A percentile compares a stretch with the other conserved stretches of the same genome.
phyloP scores from a whole-genome alignment of 2,329 filamentous ascomycete genomes.

The Colletotrichum sp. region DNA sequence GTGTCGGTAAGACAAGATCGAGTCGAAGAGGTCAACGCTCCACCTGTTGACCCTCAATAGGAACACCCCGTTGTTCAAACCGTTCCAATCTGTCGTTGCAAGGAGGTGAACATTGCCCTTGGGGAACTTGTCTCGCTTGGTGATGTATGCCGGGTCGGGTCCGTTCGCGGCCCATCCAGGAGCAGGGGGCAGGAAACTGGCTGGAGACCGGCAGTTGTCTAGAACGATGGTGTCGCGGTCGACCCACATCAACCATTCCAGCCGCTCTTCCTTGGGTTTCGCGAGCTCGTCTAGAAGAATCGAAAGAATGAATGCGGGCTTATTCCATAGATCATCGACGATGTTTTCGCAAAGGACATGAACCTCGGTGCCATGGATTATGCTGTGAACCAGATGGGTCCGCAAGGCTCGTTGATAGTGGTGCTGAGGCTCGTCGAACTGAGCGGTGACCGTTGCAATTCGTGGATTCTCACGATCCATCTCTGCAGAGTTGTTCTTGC shows the following conservation, averaged over 20 bases:
- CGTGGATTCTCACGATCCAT: background rate
- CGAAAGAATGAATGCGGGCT: conserved; percentile 41
- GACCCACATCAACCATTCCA: conserved; percentile 25
- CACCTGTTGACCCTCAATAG: conserved; percentile 19
- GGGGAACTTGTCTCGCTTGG: background rate
- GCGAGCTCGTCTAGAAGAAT: conserved; percentile 26
- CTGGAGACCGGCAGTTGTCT: conserved; percentile 17
- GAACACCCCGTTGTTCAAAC: conserved; percentile 26
- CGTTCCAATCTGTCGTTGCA: conserved; percentile 20
- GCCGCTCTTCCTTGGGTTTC: conserved; percentile 13
- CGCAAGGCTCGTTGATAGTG: conserved; percentile 30
- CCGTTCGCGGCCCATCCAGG: background rate
- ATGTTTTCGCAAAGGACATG: conserved; percentile 35
- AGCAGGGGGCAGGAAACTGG: conserved; percentile 13
- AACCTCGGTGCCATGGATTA: conserved; percentile 33
- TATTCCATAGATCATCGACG: conserved; percentile 39
- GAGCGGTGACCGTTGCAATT: conserved; percentile 6
- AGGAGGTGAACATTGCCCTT: conserved; percentile 7
- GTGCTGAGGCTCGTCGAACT: background rate
- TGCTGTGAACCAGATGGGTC: conserved; percentile 39
- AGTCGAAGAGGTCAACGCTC: conserved; percentile 23
- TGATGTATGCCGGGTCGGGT: background rate
- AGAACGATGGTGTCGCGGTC: conserved; percentile 26
- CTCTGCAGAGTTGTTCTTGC: background rate
- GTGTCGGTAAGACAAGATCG: conserved; percentile 20